Evolutionary conservation across 805 yeast genomes (phyloP), one percentile per base, ranked within the genome.

Genomic region (Ogataea thermomethanolica): DNA sequence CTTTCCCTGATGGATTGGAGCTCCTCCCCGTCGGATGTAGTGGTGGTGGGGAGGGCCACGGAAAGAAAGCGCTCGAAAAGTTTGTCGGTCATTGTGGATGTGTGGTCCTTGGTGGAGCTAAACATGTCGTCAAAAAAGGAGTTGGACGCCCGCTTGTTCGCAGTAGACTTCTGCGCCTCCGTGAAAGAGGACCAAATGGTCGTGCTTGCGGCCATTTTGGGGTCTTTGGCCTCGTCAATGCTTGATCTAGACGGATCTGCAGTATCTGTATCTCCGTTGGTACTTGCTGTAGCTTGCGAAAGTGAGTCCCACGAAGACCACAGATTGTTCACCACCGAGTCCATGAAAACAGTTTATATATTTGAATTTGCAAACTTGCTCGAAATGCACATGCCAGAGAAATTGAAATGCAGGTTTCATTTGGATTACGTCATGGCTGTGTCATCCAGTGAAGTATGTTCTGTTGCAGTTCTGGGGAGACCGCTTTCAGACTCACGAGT

Each of bases 41-140:
- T 68, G 0, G 77, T 65, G 0, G 84, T 71, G 0, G 95, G 93
- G 20, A 86, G 66, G 1, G 89, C 83, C 80, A 85, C 77, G 15
- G 79, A 67, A 7, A 87, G 63, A 35, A 86, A 65, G 53, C 79
- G 74, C 53, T 88, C 95, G 49, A 87, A 73, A 39, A 87, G 61
- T 40, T 80, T 81, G 50, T 87, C 95, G 0, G 85, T 71, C 55
- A 84, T 54, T 9, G 52, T 35, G 2, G 48, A 31, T 3, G 49
- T 26, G 10, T 26, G 23, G 22, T 46, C 46, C 12, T 44, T 46
- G 11, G 53, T 38, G n/a, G 40, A 22, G 24, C 35, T 15, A 26
- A 48, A 51, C 14, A 53, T 39, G n/a, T 51, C 58, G 31, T 50
- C 53, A 39, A 52, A 50, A 26, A 50, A 50, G 6, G 56, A 52